Conservation (phyloP, 1,284 basidiomycete species). For the Stygiomarasmius scandens region DNA sequence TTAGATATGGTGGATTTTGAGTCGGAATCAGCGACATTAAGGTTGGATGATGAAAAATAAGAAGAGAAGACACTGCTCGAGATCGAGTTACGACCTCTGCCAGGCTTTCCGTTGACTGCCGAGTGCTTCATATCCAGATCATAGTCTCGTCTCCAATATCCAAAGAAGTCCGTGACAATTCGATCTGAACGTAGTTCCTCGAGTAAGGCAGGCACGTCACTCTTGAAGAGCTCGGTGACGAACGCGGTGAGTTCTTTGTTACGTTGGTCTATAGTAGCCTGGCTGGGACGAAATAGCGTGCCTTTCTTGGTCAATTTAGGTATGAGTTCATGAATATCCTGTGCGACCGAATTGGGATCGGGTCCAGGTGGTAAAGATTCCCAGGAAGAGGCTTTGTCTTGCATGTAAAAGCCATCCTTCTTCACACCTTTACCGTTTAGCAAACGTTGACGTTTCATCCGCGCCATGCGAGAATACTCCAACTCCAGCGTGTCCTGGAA, state of each 20-base stretch:
- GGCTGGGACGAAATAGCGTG: slow-evolving; percentile 69
- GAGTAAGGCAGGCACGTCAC: slow-evolving; percentile 65
- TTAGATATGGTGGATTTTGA: not conserved
- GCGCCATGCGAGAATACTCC: slow-evolving; percentile 63
- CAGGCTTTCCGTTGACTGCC: slow-evolving; percentile 8
- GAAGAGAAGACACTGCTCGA: slow-evolving; percentile 33
- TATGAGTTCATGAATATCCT: slow-evolving; percentile 64
- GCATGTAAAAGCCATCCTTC: slow-evolving; percentile 70
- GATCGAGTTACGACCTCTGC: slow-evolving; percentile 15
- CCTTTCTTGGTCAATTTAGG: slow-evolving; percentile 72
- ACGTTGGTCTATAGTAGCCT: slow-evolving; percentile 65
- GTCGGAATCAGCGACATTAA: not conserved
- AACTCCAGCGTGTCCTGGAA: slow-evolving; percentile 70
- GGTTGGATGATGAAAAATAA: slow-evolving; percentile 12
- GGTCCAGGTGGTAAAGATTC: slow-evolving; percentile 85
- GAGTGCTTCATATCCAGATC: slow-evolving; percentile 52
- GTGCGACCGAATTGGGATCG: slow-evolving; percentile 67
- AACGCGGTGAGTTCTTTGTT: slow-evolving; percentile 59
- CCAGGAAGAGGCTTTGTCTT: slow-evolving; percentile 76
- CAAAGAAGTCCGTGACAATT: slow-evolving; percentile 73
- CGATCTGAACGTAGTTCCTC: slow-evolving; percentile 62
- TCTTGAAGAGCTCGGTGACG: slow-evolving; percentile 57
- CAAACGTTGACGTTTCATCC: slow-evolving; percentile 64
- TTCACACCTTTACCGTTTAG: slow-evolving; percentile 73
- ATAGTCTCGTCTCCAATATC: slow-evolving; percentile 70